Conservation (phyloP, 495 filamentous ascomycete genomes). For the Haplographium delicatum region DNA sequence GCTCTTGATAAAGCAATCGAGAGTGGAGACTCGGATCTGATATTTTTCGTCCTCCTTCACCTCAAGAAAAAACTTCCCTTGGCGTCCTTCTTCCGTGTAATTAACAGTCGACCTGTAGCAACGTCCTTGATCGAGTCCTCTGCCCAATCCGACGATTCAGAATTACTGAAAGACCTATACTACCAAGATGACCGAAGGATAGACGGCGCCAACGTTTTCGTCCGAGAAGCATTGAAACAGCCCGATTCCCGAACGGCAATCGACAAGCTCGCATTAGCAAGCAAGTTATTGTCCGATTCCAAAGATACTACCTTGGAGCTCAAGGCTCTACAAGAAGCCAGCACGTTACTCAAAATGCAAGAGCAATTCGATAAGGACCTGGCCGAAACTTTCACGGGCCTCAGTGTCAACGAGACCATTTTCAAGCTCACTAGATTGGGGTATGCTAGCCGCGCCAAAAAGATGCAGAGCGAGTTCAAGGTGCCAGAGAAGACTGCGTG, state of each 20-base stretch:
- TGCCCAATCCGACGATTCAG: conserved; percentile 67
- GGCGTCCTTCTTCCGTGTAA: conserved; percentile 85
- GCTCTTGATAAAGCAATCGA: conserved; percentile 97
- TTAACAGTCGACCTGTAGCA: conserved; percentile 81
- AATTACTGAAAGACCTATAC: conserved; percentile 90
- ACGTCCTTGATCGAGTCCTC: conserved; percentile 85
- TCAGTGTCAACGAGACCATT: conserved; percentile 85
- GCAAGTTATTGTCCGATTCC: conserved; percentile 74
- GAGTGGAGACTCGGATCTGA: conserved; percentile 87
- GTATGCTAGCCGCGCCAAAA: conserved; percentile 73
- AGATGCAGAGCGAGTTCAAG: conserved; percentile 86
- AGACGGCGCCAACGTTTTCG: conserved; percentile 81
- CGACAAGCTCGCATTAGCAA: conserved; percentile 83
- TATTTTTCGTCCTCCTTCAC: conserved; percentile 83
- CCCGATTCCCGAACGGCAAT: conserved; percentile 50
- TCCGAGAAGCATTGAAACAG: conserved; percentile 72
- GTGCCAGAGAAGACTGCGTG: conserved; percentile 83
- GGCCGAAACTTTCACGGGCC: conserved; percentile 66
- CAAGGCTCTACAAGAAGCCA: conserved; percentile 71
- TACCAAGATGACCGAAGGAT: conserved; percentile 94
- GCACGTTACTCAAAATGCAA: conserved; percentile 74
- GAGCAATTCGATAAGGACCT: conserved; percentile 80
- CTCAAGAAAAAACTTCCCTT: conserved; percentile 88
- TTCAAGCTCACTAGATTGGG: conserved; percentile 73
- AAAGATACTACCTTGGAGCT: conserved; percentile 75